Evolutionary conservation across 129 eudicot species (phyloP), one percentile per base, ranked within the genome.

Genomic region (Arctium lappa): DNA sequence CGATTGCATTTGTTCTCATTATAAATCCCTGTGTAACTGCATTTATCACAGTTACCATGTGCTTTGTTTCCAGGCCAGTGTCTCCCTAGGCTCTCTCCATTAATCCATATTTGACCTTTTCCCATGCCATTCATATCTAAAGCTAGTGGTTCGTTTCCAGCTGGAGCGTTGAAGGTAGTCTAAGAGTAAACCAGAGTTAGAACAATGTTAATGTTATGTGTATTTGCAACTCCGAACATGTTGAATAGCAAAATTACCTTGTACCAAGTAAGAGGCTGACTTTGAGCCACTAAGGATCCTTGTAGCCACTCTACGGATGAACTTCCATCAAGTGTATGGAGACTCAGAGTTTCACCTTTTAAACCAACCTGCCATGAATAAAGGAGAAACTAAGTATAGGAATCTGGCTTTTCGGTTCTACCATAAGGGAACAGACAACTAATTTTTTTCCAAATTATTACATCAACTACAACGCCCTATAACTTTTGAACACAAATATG

Each of bases 191-290:
- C 50, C 36, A 40, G 5, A 4, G 32, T 32, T 75, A 82, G 46
- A 38, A 40, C 2, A 22, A 76, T 68, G 72, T 34, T 46, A 36
- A 15, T 50, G 83, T 37, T 22, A 80, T 70, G 15, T 2, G 32
- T 63, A 72, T 4, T 63, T 63, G 70, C 31, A 29, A 68, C 78
- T 32, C 31, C 1, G 0, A 38, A 31, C 32, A 39, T 69, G 32
- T 32, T 78, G 39, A 73, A 42, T 70, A 76, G 4, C 53, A 78
- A 33, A 33, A 34, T 83, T 81, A 95, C 98, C 98, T 95, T 95
- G 88, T 91, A 92, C 98, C 98, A 95, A 62, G 98, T 89, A 18
- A 95, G 87, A 60, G 98, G 92, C 73, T 91, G 97, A 74, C 85
- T 95, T 68, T 88, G 94, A 86, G 92, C 97, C 84, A 91, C 83